phyloP scores from a whole-genome alignment of 345 rosid species.

The Viola odorata region DNA sequence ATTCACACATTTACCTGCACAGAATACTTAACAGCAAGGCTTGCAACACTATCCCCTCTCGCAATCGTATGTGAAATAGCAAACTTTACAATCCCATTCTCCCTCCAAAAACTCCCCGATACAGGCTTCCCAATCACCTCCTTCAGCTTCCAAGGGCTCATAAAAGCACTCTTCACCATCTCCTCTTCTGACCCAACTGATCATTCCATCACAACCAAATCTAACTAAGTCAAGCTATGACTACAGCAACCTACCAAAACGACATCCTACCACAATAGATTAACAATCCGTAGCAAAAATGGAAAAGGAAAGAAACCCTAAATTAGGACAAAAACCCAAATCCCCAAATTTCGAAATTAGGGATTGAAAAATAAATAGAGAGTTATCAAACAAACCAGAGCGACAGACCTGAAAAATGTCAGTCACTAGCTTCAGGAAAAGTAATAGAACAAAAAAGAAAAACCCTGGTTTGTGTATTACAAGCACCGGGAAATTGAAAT shows the following conservation, averaged over 20 bases:
- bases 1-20: slow-evolving; percentile 50
- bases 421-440: slow-evolving; percentile 3
- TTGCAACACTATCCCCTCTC: slow-evolving; percentile 59
- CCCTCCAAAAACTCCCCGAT: slow-evolving; percentile 66
- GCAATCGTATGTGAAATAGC: slow-evolving; percentile 68
- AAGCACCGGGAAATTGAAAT: neutral
- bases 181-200: slow-evolving; percentile 45
- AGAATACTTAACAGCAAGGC: slow-evolving; percentile 85
- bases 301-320: no score
- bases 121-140: slow-evolving; percentile 57
- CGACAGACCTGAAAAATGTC: slow-evolving; percentile 6
- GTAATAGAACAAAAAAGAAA: no score
- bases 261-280: no score
- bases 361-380: no score
- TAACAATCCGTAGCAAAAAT: no score
- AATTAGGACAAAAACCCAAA: no score
- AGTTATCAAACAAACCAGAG: no score
- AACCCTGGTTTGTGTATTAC: neutral
- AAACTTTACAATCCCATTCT: slow-evolving; percentile 61
- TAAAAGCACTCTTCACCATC: slow-evolving; percentile 47
- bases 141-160: slow-evolving; percentile 55
- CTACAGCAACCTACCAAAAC: no score
- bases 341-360: no score
- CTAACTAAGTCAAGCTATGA: no score
- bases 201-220: no score